Evolutionary conservation across 1,139 yeast species (phyloP), one percentile per base, ranked within the genome.

Genomic region (Pichia sp.): DNA sequence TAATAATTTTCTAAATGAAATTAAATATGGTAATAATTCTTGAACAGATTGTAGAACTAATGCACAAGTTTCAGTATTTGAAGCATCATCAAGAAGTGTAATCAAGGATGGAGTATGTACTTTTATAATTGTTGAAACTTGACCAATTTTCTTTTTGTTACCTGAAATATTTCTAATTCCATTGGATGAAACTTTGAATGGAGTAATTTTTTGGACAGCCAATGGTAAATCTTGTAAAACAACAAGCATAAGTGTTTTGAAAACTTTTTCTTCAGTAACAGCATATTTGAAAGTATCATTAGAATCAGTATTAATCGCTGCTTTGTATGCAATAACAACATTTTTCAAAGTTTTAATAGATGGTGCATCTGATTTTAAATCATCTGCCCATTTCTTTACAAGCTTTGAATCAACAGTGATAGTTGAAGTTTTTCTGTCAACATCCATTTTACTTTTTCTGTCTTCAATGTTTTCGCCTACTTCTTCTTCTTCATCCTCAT

Each of bases 51-150:
- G 69, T 56, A 82, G 68, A 43, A 81, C 79, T 60, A 85, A 69
- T 6, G 89, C 82, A 22, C 92, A 87, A 16, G 94, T 84, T 57
- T 83, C 92, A 11, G 87, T 80, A 63, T 85, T 86, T 47, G 81
- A 80, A 52, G 82, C 78, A 59, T 86, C 95, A 51, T 78, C 71
- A 56, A 87, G 72, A 47, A 87, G 68, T 26, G 82, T 74, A 39
- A 82, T 69, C 58, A 85, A 68, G 4, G 92, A 76, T 26, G 81
- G 77, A 20, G 92, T 84, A 60, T 86, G 92, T 3, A 83, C 70
- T 63, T 87, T 86, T 57, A 92, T 68, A 37, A 84, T 70, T 8
- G 80, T 67, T 10, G 85, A 72, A 47, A 90, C 65, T 52, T 77
- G 78, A 39, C 76, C 71, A 46, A 79, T 76, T 53, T 73, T 79